A percentile compares a stretch with the other conserved stretches of the same genome.
Evolutionary conservation across 1,139 yeast species (phyloP).

Genomic region (Hemisphaericaspora xylofermentans): DNA sequence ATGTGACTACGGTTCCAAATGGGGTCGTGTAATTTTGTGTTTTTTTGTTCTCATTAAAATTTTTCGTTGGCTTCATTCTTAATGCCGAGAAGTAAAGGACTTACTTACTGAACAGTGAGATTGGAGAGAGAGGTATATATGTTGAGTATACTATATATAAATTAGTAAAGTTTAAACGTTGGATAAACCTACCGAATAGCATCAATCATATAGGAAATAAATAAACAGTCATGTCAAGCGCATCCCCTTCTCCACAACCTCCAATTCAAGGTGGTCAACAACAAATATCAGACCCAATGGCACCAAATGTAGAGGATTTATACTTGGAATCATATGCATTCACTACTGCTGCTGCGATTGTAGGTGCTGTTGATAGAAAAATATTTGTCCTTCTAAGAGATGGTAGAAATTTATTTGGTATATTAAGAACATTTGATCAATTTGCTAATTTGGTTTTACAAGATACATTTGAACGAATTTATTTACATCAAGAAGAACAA

Average conservation of each 20-base stretch:
- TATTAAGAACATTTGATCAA: constrained; percentile 92
- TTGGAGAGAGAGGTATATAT: too few species aligned
- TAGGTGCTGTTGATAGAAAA: constrained; percentile 89
- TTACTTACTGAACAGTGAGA: too few species aligned
- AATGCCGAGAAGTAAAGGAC: too few species aligned
- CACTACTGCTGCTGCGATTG: constrained; percentile 95
- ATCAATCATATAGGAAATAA: background rate
- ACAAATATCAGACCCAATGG: constrained; percentile 19
- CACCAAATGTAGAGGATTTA: constrained; percentile 48
- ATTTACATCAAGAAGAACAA: constrained; percentile 36
- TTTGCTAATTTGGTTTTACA: constrained; percentile 91
- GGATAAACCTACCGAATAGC: too few species aligned
- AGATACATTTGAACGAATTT: constrained; percentile 85
- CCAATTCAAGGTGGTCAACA: constrained; percentile 15
- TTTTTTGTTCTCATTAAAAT: background rate
- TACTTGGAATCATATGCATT: constrained; percentile 75
- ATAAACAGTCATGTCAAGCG: too few species aligned
- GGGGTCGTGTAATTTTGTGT: background rate
- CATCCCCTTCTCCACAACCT: constrained; percentile 14
- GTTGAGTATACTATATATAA: too few species aligned
- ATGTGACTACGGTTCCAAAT: too few species aligned
- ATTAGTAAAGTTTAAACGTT: background rate
- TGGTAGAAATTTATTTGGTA: constrained; percentile 86
- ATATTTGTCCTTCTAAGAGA: constrained; percentile 86
- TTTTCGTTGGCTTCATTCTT: background rate